Base-by-base conservation (phyloP, 495 filamentous ascomycete species). In the Chaetomidium leptoderma region DNA sequence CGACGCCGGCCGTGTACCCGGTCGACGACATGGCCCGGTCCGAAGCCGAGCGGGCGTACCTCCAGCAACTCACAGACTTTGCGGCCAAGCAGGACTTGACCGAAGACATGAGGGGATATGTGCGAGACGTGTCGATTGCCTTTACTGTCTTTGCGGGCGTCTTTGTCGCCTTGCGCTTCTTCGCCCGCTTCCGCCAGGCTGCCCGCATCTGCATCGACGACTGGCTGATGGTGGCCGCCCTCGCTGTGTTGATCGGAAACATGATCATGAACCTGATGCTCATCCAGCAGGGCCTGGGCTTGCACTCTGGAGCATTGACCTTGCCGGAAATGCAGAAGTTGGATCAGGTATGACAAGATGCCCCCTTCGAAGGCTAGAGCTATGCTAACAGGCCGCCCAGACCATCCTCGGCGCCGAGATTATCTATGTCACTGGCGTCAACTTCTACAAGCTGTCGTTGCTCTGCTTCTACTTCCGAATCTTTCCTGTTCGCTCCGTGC, bases 181-280 rank as follows among this genome's bases (percentile, higher is more conserved):
- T 42, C n/a, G 36, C 51, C 26, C 51, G 51, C 26, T 53, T 32
- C 17, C 51, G 51, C 26, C 51, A 53, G n/a, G 26, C 7, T 4
- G 36, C 39, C 51, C 51, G 37, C n/a, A 33, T 53, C n/a, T 6
- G 9, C 16, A 32, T 24, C n/a, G 51, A 53, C 37, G 51, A 53
- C 26, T 53, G 27, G n/a, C 26, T 53, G 51, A 53, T 53, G 16
- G 26, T 53, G 16, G 51, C 36, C 6, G 24, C 51, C 4, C 26
- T 53, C 8, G 6, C 33, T 1, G 37, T 53, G 5, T 8, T 53
- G 27, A 9, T 53, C n/a, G 51, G 51, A 1, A 53, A 53, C 39
- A 53, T 53, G 51, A n/a, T 33, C 36, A 53, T 53, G 51, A 53
- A 53, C 36, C 16, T 53, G 24, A 27, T 21, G 51, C 51, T 53